Evolutionary conservation across 2,329 filamentous ascomycete species (phyloP).

Genomic region (Aspergillus cejpii): DNA sequence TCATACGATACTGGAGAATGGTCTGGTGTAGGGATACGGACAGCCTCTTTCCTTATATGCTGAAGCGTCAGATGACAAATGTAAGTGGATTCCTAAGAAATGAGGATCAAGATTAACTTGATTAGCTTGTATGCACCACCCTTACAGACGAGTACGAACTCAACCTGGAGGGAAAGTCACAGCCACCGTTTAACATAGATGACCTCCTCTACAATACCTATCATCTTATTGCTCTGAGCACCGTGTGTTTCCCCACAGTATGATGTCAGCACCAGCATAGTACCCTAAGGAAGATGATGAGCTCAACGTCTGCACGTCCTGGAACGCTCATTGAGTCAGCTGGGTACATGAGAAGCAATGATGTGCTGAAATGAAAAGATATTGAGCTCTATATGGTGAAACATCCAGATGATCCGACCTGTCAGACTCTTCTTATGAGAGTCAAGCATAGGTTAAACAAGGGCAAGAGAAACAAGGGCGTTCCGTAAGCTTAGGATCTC

Average conservation of each 20-base stretch:
- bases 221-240: slow-evolving; percentile 12
- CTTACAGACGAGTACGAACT: slow-evolving; percentile 14
- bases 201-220: slow-evolving; percentile 12
- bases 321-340: slow-evolving; percentile 15
- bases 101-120: slow-evolving; percentile 2
- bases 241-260: slow-evolving; percentile 11
- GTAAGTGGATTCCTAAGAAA: slow-evolving; percentile 4
- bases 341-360: slow-evolving; percentile 13
- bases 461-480: slow-evolving; percentile 13
- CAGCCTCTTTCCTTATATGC: slow-evolving; percentile 8
- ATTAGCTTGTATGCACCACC: slow-evolving; percentile 12
- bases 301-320: slow-evolving; percentile 11
- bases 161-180: slow-evolving; percentile 9
- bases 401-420: slow-evolving; percentile 10
- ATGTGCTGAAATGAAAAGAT: slow-evolving; percentile 19
- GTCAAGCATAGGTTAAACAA: slow-evolving; percentile 14
- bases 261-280: slow-evolving; percentile 14
- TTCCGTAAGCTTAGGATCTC: slow-evolving; percentile 3
- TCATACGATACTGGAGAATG: slow-evolving; percentile 12
- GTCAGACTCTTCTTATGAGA: slow-evolving; percentile 13
- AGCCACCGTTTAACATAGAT: slow-evolving; percentile 12
- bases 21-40: slow-evolving; percentile 13
- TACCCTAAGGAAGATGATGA: slow-evolving; percentile 19
- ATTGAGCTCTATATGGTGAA: slow-evolving; percentile 18
- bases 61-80: slow-evolving; percentile 11